A percentile compares a stretch with the other conserved stretches of the same genome.
Conservation (phyloP, 176 grass and related monocot species). For the Oryza meridionalis region DNA sequence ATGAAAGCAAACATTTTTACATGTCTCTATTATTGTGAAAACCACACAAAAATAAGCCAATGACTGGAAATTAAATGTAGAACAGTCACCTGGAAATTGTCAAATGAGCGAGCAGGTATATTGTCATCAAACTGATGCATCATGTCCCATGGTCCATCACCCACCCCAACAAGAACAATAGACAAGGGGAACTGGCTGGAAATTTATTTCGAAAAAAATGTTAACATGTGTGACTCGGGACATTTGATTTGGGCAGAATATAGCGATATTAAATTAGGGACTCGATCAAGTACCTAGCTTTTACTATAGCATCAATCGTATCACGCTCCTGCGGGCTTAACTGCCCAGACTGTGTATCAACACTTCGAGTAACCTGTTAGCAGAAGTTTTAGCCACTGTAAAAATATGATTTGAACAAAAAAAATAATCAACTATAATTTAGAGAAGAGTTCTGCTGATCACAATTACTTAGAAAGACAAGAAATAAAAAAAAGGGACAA, state of each 20-base stretch:
- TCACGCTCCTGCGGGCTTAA: conserved; percentile 87
- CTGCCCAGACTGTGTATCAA: conserved; percentile 84
- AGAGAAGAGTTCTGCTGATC: conserved; percentile 14
- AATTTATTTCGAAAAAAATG: conserved; percentile 28
- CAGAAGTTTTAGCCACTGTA: conserved; percentile 17
- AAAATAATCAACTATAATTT: not conserved
- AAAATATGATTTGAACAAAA: conserved; percentile 9
- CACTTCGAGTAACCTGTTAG: conserved; percentile 88
- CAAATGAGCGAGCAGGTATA: conserved; percentile 91
- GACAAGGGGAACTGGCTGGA: conserved; percentile 80
- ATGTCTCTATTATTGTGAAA: not conserved
- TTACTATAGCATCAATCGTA: conserved; percentile 93
- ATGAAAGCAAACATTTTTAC: conserved; percentile 39
- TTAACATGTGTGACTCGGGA: conserved; percentile 12
- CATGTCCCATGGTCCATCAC: conserved; percentile 99
- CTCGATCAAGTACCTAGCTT: conserved; percentile 75
- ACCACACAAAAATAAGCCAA: conserved; percentile 6
- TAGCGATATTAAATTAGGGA: conserved; percentile 18
- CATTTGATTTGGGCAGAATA: conserved; percentile 12
- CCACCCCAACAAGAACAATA: conserved; percentile 97
- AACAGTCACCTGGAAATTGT: conserved; percentile 88
- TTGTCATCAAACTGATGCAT: conserved; percentile 99
- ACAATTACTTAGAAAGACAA: conserved; percentile 8
- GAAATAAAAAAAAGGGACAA: not conserved
- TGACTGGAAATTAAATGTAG: conserved; percentile 25